phyloP scores from a whole-genome alignment of 257 asterid species.

The Paraleonurus japonicus region DNA sequence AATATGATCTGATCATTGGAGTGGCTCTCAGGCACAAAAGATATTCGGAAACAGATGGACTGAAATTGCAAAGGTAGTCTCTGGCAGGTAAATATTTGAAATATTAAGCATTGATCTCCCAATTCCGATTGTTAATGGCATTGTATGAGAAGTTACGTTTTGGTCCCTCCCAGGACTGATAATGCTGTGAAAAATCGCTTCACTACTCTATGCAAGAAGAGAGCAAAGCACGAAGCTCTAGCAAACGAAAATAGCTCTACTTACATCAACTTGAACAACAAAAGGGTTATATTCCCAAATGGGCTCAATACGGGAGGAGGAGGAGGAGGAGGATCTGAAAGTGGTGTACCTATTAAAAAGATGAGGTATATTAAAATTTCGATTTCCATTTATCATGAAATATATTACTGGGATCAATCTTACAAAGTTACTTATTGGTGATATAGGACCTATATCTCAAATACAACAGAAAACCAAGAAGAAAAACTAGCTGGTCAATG shows the following conservation, averaged over 20 bases:
- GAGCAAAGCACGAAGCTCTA: conserved; percentile 81
- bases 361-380: conserved; percentile 50
- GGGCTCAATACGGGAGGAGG: conserved; percentile 37
- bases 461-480: conserved; percentile 37
- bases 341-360: conserved; percentile 58
- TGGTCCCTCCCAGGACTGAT: conserved; percentile 66
- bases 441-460: conserved; percentile 46
- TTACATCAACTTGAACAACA: conserved; percentile 71
- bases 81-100: conserved; percentile 79
- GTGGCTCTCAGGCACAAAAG: conserved; percentile 84
- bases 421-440: conserved; percentile 24
- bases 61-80: conserved; percentile 97
- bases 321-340: conserved; percentile 53
- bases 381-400: conserved; percentile 11
- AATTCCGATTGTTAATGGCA: conserved; percentile 6
- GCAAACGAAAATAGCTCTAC: conserved; percentile 72
- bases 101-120: conserved; percentile 8
- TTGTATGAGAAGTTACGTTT: not conserved
- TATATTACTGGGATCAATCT: not conserved
- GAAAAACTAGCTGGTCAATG: conserved; percentile 44
- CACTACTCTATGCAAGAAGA: conserved; percentile 95
- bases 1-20: conserved; percentile 30
- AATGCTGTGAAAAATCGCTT: conserved; percentile 99
- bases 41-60: conserved; percentile 97
- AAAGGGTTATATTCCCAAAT: conserved; percentile 70